A percentile compares a stretch with the other conserved stretches of the same genome.
phyloP scores from a whole-genome alignment of 495 filamentous ascomycete species.

The Mytilinidion resinicola region DNA sequence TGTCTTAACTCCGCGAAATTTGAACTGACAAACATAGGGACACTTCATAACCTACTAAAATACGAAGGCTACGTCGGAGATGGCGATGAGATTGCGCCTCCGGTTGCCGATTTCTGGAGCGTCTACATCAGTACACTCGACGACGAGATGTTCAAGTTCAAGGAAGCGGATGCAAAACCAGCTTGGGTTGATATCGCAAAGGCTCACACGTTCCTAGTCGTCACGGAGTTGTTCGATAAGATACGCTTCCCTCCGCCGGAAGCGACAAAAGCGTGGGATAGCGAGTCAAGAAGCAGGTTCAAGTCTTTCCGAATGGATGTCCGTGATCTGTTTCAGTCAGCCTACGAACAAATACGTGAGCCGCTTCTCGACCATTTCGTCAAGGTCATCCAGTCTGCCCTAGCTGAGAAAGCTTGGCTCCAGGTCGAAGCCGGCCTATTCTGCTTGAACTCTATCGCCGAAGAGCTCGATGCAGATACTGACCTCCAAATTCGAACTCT shows the following conservation, averaged over 20 bases:
- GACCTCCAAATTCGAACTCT: conserved; percentile 63
- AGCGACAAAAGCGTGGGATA: conserved; percentile 52
- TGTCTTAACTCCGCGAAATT: too few species aligned
- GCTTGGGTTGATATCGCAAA: conserved; percentile 35
- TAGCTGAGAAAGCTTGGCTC: conserved; percentile 58
- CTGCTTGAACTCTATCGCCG: conserved; percentile 69
- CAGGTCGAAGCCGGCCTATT: conserved; percentile 76
- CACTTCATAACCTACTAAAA: conserved; percentile 57
- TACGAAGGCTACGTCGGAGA: conserved; percentile 66
- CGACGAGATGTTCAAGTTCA: conserved; percentile 33
- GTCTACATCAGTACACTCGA: conserved; percentile 56
- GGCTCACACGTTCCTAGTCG: conserved; percentile 46
- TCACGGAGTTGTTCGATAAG: conserved; percentile 57
- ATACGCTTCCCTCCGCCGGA: conserved; percentile 38
- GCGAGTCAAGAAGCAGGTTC: conserved; percentile 65
- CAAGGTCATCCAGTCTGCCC: conserved; percentile 52
- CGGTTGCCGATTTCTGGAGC: conserved; percentile 80
- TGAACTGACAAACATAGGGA: conserved; percentile 3
- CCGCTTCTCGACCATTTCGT: conserved; percentile 65
- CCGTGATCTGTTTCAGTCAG: conserved; percentile 69
- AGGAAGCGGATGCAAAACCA: conserved; percentile 26
- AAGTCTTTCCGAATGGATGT: conserved; percentile 74
- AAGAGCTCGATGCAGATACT: conserved; percentile 41
- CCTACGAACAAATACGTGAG: conserved; percentile 64
- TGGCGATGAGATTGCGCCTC: conserved; percentile 70